Evolutionary conservation across 2,329 filamentous ascomycete species (phyloP), one percentile per base, ranked within the genome.

Genomic region (Aspergillus sp.): DNA sequence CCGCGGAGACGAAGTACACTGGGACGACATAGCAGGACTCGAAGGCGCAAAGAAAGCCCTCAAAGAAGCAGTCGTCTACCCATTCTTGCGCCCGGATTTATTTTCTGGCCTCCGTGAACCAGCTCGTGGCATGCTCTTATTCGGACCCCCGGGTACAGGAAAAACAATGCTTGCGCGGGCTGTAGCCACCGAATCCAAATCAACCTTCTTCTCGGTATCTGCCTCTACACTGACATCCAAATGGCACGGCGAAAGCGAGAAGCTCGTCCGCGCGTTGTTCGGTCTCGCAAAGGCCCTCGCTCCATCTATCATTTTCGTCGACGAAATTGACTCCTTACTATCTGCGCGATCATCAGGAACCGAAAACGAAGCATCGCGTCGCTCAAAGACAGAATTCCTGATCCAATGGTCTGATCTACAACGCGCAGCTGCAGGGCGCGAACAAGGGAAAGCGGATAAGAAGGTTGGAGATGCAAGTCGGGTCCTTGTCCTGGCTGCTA

Each of bases 151-250:
- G 0, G 93, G 93, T n/a, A 98, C 93, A 0, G 93, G 93, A 45
- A 98, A 98, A 69, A 98, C 93, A 0, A 98, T 98, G 93, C 75
- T 98, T 33, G 93, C 93, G 7, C 82, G 93, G 54, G 90, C 89
- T 7, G 91, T 97, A 0, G 93, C 93, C 1, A 97, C 93, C 0
- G 93, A 98, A 67, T 95, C 88, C 1, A 86, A 84, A 59, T 95
- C 89, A 9, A 95, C 94, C 0, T 98, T 97, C 70, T 97, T 98
- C 71, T 94, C 90, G 12, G 95, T 98, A 48, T 95, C 90, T 4
- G 90, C 93, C 13, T 95, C 89, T 63, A 95, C 88, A 58, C 72
- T 98, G 55, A 97, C 91, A 1, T 94, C 88, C 62, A 98, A 98
- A 69, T 98, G 91, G 67, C 79, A 97, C 7, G 93, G 93, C 41